A percentile compares a stretch with the other conserved stretches of the same genome.
phyloP scores from a whole-genome alignment of 352 stramenopile species.

The Thraustotheca clavata region DNA sequence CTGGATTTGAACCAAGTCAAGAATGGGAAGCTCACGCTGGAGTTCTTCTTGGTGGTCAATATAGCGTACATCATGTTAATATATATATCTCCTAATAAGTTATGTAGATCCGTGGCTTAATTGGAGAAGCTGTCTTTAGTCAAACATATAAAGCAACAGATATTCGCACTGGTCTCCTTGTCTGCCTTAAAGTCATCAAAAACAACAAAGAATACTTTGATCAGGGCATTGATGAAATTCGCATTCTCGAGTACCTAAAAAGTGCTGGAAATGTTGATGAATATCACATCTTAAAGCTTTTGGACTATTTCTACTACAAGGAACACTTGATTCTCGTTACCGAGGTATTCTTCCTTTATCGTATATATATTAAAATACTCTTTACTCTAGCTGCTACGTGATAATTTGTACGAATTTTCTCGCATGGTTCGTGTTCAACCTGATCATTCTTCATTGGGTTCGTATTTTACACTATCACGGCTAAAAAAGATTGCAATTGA shows the following conservation, averaged over 20 bases:
- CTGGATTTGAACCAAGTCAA: constrained; percentile 69
- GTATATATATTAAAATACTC: not conserved
- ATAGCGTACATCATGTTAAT: constrained; percentile 32
- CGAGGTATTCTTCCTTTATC: constrained; percentile 57
- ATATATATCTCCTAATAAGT: not conserved
- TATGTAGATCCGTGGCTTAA: constrained; percentile 49
- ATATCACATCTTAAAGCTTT: constrained; percentile 85
- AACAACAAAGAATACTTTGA: constrained; percentile 99
- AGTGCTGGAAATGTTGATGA: constrained; percentile 76
- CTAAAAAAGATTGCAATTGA: constrained; percentile 85
- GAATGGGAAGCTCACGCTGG: constrained; percentile 59
- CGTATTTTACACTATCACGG: constrained; percentile 92
- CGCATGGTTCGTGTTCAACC: constrained; percentile 44
- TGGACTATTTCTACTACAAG: constrained; percentile 91
- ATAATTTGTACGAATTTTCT: constrained; percentile 98
- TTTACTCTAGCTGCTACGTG: constrained; percentile 71
- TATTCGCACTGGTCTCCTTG: constrained; percentile 51
- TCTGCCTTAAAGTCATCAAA: constrained; percentile 99
- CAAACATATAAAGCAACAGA: constrained; percentile 74
- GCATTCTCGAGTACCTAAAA: constrained; percentile 57
- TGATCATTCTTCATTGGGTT: constrained; percentile 26
- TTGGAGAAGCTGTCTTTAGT: constrained; percentile 79
- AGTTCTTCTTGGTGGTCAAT: constrained; percentile 46
- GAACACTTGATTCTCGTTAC: constrained; percentile 92
- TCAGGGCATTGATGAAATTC: constrained; percentile 85